Percentiles rank a stretch among this genome's conserved stretches.
phyloP scores from a whole-genome alignment of 2,329 filamentous ascomycete genomes.

The Aureobasidium melanogenum region DNA sequence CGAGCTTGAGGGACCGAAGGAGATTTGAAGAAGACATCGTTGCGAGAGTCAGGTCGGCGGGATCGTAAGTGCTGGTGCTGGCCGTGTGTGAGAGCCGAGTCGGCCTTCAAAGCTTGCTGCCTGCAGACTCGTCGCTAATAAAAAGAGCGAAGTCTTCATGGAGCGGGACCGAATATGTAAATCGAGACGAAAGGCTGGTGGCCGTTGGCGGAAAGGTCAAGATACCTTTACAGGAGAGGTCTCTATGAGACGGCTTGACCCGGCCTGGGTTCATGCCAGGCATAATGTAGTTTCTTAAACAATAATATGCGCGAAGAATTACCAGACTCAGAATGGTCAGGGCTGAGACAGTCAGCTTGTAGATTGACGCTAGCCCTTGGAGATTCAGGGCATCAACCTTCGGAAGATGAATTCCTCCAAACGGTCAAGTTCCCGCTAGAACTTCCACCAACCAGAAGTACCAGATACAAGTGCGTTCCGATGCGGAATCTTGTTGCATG shows the following conservation, averaged over 20 bases:
- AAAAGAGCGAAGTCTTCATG: background rate
- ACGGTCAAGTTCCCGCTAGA: background rate
- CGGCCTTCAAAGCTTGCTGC: background rate
- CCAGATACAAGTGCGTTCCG: background rate
- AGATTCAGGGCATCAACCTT: background rate
- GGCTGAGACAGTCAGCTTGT: background rate
- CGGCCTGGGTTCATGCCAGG: background rate
- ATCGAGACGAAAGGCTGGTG: background rate
- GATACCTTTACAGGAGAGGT: background rate
- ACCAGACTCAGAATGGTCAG: background rate
- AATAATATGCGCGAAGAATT: background rate
- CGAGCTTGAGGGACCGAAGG: constrained; percentile 35
- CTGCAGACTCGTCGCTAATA: background rate
- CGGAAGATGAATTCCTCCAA: background rate
- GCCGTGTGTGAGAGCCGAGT: background rate
- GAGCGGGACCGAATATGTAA: background rate
- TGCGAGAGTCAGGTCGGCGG: background rate
- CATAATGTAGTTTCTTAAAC: background rate
- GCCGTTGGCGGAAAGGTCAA: background rate
- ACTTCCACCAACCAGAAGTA: constrained; percentile 3
- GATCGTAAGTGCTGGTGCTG: background rate
- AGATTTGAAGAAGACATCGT: constrained; percentile 19
- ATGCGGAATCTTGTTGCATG: background rate
- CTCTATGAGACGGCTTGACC: background rate
- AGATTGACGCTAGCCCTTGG: background rate